Percentiles rank a stretch among this genome's conserved stretches.
phyloP scores from a whole-genome alignment of 1,139 yeast genomes.

The Zygoascus hellenicus region DNA sequence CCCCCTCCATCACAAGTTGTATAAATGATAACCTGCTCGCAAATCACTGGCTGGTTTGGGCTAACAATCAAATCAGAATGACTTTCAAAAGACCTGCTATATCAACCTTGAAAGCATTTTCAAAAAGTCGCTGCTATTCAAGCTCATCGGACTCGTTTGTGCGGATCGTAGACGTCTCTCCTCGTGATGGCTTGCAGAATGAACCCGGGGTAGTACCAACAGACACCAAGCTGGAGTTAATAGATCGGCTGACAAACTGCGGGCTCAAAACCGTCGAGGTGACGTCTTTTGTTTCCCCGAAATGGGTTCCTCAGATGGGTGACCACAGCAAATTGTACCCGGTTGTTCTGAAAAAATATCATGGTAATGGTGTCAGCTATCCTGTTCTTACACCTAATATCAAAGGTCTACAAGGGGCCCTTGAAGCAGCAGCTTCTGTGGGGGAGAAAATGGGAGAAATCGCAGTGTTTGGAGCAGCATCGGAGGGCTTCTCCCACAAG shows the following conservation, averaged over 20 bases:
- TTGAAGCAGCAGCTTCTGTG: conserved; percentile 21
- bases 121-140: conserved; percentile 2
- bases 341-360: conserved; percentile 19
- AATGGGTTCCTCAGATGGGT: conserved; percentile 37
- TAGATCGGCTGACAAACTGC: conserved; percentile 28
- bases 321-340: conserved; percentile 24
- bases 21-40: no score
- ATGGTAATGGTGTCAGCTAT: conserved; percentile 25
- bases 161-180: conserved; percentile 33
- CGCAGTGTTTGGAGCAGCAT: conserved; percentile 35
- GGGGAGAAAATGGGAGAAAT: conserved; percentile 25
- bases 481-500: conserved; percentile 32
- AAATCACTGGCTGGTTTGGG: no score
- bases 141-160: conserved; percentile 14
- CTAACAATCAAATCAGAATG: no score
- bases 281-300: conserved; percentile 36
- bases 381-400: conserved; percentile 34
- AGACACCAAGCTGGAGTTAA: conserved; percentile 29
- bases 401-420: conserved; percentile 31
- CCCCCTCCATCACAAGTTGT: no score
- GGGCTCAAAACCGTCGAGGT: conserved; percentile 32
- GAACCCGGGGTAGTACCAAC: conserved; percentile 31
- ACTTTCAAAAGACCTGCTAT: background rate
- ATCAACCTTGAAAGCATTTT: background rate
- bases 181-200: conserved; percentile 36